Evolutionary conservation across 2,329 filamentous ascomycete genomes (phyloP).

Genomic region (Xylariales sp.): DNA sequence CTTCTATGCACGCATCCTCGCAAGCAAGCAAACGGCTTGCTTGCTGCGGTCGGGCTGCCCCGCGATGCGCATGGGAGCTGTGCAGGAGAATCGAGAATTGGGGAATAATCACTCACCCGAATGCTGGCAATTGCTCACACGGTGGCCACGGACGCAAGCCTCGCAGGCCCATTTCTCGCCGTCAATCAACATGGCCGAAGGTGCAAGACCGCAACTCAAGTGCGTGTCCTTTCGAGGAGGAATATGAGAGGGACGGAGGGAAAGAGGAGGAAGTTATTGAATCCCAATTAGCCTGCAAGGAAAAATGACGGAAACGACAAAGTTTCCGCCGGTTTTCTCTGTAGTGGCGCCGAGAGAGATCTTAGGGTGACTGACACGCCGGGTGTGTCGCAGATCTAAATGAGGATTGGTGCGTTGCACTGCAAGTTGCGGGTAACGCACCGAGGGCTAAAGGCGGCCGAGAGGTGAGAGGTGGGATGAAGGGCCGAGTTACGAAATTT

Average conservation of each 20-base stretch:
- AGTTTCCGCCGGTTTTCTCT: too few relatives aligned
- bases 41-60: background rate
- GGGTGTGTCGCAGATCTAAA: constrained; percentile 8
- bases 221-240: too few relatives aligned
- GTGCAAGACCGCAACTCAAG: background rate
- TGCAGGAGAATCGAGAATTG: constrained; percentile 11
- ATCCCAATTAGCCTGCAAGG: too few relatives aligned
- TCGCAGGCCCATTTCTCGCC: constrained; percentile 98
- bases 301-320: too few relatives aligned
- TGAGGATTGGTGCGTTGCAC: constrained; percentile 7
- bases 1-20: background rate
- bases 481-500: constrained; percentile 20
- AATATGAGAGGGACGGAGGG: too few relatives aligned
- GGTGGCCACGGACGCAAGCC: constrained; percentile 83
- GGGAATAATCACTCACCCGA: constrained; percentile 62
- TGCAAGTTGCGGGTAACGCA: constrained; percentile 13
- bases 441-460: constrained; percentile 9
- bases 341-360: background rate
- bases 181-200: constrained; percentile 69
- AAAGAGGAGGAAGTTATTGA: background rate
- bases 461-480: constrained; percentile 14
- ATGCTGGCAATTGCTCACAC: constrained; percentile 98
- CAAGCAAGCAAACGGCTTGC: background rate
- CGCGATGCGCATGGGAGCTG: constrained; percentile 7
- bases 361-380: constrained; percentile 7